Evolutionary conservation across 176 grass and related monocot genomes (phyloP).

Genomic region (Cenchrus americanus): DNA sequence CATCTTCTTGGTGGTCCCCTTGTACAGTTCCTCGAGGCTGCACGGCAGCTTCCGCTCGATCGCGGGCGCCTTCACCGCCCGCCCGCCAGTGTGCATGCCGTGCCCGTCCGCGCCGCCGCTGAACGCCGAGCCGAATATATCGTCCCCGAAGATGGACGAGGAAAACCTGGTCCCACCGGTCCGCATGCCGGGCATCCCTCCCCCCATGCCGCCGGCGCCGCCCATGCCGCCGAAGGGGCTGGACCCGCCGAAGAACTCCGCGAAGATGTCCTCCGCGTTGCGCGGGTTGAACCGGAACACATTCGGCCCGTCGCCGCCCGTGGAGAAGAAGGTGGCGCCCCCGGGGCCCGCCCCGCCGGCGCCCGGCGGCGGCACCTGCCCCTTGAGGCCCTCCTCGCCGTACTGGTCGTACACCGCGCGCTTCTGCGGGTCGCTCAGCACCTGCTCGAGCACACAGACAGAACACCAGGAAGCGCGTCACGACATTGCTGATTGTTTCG

Average conservation of each 20-base stretch:
- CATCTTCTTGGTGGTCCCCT: slow-evolving; percentile 94
- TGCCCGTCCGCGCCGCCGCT: slow-evolving; percentile 23
- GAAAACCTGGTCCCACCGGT: slow-evolving; percentile 60
- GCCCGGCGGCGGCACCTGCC: slow-evolving; percentile 82
- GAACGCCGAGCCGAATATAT: slow-evolving; percentile 63
- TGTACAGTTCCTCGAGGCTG: slow-evolving; percentile 91
- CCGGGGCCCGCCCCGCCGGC: slow-evolving; percentile 46
- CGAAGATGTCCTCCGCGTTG: slow-evolving; percentile 93
- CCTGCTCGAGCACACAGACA: slow-evolving; percentile 41
- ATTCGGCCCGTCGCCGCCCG: slow-evolving; percentile 59
- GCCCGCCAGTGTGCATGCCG: slow-evolving; percentile 52
- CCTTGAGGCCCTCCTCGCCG: slow-evolving; percentile 94
- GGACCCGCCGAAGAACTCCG: slow-evolving; percentile 89
- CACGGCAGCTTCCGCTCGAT: slow-evolving; percentile 84
- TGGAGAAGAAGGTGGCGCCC: slow-evolving; percentile 66
- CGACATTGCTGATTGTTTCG: neutral
- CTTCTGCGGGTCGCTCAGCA: slow-evolving; percentile 84
- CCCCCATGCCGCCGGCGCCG: slow-evolving; percentile 41
- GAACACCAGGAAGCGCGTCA: slow-evolving; percentile 2
- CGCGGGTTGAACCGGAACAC: slow-evolving; percentile 85
- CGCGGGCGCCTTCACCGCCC: slow-evolving; percentile 57
- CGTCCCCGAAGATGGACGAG: slow-evolving; percentile 67
- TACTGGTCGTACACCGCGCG: slow-evolving; percentile 95
- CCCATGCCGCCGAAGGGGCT: slow-evolving; percentile 82
- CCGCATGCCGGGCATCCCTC: slow-evolving; percentile 52